Base-by-base conservation (phyloP, 1,284 basidiomycete species). In the Kalmanozyma brasiliensis region DNA sequence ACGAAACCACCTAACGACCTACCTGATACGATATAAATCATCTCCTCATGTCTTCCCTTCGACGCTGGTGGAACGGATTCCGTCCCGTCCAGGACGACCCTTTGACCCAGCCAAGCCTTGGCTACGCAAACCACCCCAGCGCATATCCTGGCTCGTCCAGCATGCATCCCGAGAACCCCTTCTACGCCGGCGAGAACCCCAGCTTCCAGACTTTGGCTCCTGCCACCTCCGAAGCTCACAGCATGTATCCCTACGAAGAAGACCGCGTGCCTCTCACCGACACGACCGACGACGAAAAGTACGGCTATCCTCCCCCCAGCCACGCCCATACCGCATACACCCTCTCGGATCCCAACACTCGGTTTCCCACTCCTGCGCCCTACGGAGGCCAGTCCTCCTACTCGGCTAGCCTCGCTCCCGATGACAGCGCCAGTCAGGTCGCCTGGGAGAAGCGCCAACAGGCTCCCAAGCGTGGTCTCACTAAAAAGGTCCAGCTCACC, bases 401-500 rank as follows among this genome's bases (percentile, higher is more conserved):
- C 52, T 55, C 57, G 16, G 58, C 63, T 22, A 49, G 53, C 11
- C 52, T 75, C 14, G 73, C 70, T 7, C 70, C 73, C 2, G 62
- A 69, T 10, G 71, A 73, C 49, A 69, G 70, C 38, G 70, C 70
- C 19, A 69, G 65, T 22, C 70, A 73, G 22, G 61, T 67, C 3
- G 80, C 76, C 1, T 83, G 83, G 83, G 73, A 73, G 16, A 69
- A 77, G 44, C 74, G 83, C 22, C 82, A 83, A 45, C 76, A 77
- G 46, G 78, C 71, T 8, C 83, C 83, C 30, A 77, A 80, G 32
- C 74, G 84, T 9, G 84, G 84, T 24, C 68, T 83, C 36, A 91
- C 83, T 32, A 82, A 91, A 71, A 92, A 91, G 80, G 90, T 98
- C 84, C 92, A 93, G 83, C 89, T 98, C 69, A 94, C 92, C 2